phyloP scores from a whole-genome alignment of 306 rosid genomes.

The Sechiopsis laciniata region DNA sequence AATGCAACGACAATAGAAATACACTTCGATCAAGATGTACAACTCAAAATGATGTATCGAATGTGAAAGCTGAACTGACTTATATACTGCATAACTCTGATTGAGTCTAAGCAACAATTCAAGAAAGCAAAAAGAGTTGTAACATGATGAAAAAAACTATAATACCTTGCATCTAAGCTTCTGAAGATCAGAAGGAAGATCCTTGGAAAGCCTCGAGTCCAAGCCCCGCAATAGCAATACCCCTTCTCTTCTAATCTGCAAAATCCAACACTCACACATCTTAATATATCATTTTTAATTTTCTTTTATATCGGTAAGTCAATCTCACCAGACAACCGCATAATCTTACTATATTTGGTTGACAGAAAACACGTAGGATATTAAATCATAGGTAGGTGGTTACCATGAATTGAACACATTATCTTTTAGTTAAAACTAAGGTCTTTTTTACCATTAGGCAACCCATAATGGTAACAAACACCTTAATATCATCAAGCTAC shows the following conservation, averaged over 20 bases:
- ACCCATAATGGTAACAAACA: too few species aligned
- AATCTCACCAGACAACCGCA: too few species aligned
- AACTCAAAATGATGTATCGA: neutral
- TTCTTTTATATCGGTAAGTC: too few species aligned
- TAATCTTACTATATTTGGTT: too few species aligned
- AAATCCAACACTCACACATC: neutral
- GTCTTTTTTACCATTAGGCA: too few species aligned
- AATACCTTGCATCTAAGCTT: slow-evolving; percentile 94
- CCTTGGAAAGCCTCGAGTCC: slow-evolving; percentile 87
- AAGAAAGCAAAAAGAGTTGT: neutral
- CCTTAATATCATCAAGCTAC: neutral
- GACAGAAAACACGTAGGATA: too few species aligned
- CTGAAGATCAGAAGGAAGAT: slow-evolving; percentile 96
- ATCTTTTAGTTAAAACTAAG: too few species aligned
- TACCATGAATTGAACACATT: too few species aligned
- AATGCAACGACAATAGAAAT: too few species aligned
- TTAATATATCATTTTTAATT: too few species aligned
- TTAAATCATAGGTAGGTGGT: too few species aligned
- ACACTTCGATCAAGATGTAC: neutral
- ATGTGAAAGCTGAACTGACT: neutral
- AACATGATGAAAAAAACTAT: neutral
- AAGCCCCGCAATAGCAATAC: slow-evolving; percentile 81
- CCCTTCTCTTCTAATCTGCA: slow-evolving; percentile 88
- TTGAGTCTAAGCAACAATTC: neutral
- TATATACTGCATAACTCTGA: neutral